Evolutionary conservation across 495 filamentous ascomycete species (phyloP).

Genomic region (Penicillium soppii): DNA sequence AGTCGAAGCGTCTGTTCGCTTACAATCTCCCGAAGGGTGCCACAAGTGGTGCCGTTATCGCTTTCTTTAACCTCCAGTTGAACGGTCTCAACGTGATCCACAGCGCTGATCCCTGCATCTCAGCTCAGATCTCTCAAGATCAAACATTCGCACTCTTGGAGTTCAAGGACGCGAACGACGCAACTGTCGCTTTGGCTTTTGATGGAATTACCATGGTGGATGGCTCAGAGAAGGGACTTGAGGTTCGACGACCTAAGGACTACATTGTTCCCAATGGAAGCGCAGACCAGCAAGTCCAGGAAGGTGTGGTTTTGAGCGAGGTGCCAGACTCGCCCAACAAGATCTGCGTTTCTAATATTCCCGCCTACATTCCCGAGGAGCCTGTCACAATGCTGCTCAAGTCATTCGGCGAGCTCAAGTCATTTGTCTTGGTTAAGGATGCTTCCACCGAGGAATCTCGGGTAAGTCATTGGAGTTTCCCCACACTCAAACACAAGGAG

Average conservation of each 20-base stretch:
- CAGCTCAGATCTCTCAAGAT: slow-evolving; percentile 78
- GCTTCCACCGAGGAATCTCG: slow-evolving; percentile 79
- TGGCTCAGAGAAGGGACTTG: slow-evolving; percentile 60
- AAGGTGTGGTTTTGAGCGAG: slow-evolving; percentile 72
- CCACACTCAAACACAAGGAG: slow-evolving; percentile 11
- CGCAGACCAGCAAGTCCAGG: slow-evolving; percentile 75
- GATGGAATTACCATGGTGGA: slow-evolving; percentile 89
- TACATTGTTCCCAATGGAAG: slow-evolving; percentile 87
- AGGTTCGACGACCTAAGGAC: slow-evolving; percentile 90
- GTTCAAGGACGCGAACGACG: slow-evolving; percentile 82
- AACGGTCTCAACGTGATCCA: slow-evolving; percentile 90
- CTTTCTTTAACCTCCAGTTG: slow-evolving; percentile 95
- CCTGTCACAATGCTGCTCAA: slow-evolving; percentile 86
- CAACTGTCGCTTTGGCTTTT: slow-evolving; percentile 86
- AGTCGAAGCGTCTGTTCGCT: slow-evolving; percentile 86
- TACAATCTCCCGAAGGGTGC: slow-evolving; percentile 72
- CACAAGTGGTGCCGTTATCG: slow-evolving; percentile 67
- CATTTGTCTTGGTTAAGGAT: slow-evolving; percentile 90
- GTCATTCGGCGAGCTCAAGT: slow-evolving; percentile 89
- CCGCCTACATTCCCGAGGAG: slow-evolving; percentile 81
- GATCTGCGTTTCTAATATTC: slow-evolving; percentile 87
- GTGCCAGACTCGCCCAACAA: slow-evolving; percentile 94
- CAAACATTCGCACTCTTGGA: slow-evolving; percentile 80
- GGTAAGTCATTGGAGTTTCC: slow-evolving; percentile 54
- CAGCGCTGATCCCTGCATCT: slow-evolving; percentile 81